Percentiles rank a stretch among this genome's conserved stretches.
Conservation (phyloP, 805 yeast genomes). For the Groenewaldozyma tartarivorans region DNA sequence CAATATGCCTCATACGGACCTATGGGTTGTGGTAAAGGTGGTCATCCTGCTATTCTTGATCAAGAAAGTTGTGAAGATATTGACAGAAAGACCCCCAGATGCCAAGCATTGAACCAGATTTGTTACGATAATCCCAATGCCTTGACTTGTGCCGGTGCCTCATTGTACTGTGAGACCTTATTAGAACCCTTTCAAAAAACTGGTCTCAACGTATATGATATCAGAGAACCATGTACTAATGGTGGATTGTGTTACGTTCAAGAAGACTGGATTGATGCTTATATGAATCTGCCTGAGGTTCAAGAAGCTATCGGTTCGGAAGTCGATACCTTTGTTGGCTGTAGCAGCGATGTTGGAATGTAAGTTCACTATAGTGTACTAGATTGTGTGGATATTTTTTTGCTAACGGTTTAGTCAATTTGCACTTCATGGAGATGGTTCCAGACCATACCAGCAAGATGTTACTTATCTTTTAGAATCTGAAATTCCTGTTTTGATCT, state of each 20-base stretch:
- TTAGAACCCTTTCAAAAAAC: conserved; percentile 69
- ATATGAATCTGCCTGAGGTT: conserved; percentile 66
- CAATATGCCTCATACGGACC: conserved; percentile 76
- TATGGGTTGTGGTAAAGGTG: conserved; percentile 94
- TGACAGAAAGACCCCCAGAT: conserved; percentile 58
- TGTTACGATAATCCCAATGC: conserved; percentile 67
- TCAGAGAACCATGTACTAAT: conserved; percentile 52
- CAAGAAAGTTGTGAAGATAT: conserved; percentile 69
- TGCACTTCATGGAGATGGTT: conserved; percentile 71
- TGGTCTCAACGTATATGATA: conserved; percentile 81
- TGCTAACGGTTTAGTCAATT: conserved; percentile 15
- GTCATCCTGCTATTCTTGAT: conserved; percentile 62
- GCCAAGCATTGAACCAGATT: conserved; percentile 57
- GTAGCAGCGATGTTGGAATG: conserved; percentile 55
- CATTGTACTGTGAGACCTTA: conserved; percentile 74
- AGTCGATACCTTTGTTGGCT: conserved; percentile 62
- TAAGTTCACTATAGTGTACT: background rate
- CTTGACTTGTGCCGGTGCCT: conserved; percentile 84
- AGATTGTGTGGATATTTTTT: background rate
- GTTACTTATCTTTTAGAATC: conserved; percentile 56
- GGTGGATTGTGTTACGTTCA: conserved; percentile 58
- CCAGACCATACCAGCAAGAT: conserved; percentile 70
- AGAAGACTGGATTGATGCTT: conserved; percentile 59
- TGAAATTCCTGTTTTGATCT: conserved; percentile 62
- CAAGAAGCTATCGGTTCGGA: conserved; percentile 78